Evolutionary conservation across 2,329 filamentous ascomycete genomes (phyloP).

Genomic region (Lecanoromycetidae sp.): DNA sequence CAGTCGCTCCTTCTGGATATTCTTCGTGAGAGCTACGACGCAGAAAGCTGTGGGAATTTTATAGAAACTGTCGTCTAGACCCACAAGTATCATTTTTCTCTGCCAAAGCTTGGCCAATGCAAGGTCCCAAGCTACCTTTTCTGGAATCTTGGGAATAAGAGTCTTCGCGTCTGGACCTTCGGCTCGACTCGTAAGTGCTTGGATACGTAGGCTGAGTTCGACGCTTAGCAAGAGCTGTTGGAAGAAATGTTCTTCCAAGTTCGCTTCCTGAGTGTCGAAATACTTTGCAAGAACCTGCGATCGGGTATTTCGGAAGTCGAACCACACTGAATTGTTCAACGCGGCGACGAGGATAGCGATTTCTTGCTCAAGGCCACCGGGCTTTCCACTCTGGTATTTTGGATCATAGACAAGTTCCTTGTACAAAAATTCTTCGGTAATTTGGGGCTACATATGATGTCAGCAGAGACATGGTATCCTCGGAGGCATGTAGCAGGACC

Average conservation of each 20-base stretch:
- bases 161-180: neutral
- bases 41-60: conserved; percentile 34
- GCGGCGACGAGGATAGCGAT: conserved; percentile 61
- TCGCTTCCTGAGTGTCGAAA: conserved; percentile 44
- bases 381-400: conserved; percentile 43
- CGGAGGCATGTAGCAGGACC: too few relatives aligned
- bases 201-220: conserved; percentile 59
- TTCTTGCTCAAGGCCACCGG: conserved; percentile 57
- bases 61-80: conserved; percentile 37
- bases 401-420: conserved; percentile 55
- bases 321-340: conserved; percentile 57
- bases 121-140: conserved; percentile 59
- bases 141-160: conserved; percentile 32
- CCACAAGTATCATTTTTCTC: conserved; percentile 56
- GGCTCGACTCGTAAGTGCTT: conserved; percentile 29
- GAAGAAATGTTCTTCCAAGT: conserved; percentile 55
- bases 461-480: too few relatives aligned
- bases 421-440: conserved; percentile 47
- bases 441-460: neutral
- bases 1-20: conserved; percentile 56
- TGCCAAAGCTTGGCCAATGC: conserved; percentile 63
- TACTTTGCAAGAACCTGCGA: conserved; percentile 65
- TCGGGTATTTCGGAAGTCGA: conserved; percentile 56
- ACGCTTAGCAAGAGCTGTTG: conserved; percentile 64
- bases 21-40: conserved; percentile 45